A percentile compares a stretch with the other conserved stretches of the same genome.
Conservation (phyloP, 257 asterid genomes). For the Solanum bulbocastanum region DNA sequence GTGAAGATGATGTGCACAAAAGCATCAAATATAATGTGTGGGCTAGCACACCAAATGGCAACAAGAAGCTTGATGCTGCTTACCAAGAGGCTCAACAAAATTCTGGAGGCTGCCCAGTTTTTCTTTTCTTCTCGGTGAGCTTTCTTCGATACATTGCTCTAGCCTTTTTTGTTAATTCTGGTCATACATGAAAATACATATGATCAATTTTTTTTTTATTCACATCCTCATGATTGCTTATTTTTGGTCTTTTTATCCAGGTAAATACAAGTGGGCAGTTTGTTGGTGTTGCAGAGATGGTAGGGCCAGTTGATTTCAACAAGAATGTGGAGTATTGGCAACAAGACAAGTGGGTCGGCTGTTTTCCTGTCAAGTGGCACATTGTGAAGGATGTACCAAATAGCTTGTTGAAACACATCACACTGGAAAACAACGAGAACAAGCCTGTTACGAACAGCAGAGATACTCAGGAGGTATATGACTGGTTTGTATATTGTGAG, state of each 20-base stretch:
- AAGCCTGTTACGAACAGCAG: constrained; percentile 75
- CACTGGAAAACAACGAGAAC: constrained; percentile 63
- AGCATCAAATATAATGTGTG: constrained; percentile 63
- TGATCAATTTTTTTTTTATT: background rate
- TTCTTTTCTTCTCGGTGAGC: constrained; percentile 67
- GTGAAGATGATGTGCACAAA: constrained; percentile 68
- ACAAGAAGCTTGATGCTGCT: constrained; percentile 61
- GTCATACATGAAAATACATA: background rate
- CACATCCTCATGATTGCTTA: background rate
- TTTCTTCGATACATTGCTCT: background rate
- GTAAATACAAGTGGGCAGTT: constrained; percentile 79
- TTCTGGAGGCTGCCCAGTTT: constrained; percentile 47
- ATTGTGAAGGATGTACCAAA: constrained; percentile 76
- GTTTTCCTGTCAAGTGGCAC: constrained; percentile 84
- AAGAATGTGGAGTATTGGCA: constrained; percentile 76
- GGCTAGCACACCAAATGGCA: constrained; percentile 83
- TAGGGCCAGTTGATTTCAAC: constrained; percentile 63
- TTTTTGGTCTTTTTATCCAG: constrained; percentile 11
- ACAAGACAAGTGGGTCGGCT: constrained; percentile 85
- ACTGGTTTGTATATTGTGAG: background rate
- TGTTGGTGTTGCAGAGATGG: constrained; percentile 78
- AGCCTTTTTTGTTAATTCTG: background rate
- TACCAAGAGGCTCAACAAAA: constrained; percentile 43
- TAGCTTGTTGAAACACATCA: constrained; percentile 60
- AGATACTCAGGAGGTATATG: constrained; percentile 71